phyloP scores from a whole-genome alignment of 1,284 basidiomycete genomes.

The Polyporus tsugae region DNA sequence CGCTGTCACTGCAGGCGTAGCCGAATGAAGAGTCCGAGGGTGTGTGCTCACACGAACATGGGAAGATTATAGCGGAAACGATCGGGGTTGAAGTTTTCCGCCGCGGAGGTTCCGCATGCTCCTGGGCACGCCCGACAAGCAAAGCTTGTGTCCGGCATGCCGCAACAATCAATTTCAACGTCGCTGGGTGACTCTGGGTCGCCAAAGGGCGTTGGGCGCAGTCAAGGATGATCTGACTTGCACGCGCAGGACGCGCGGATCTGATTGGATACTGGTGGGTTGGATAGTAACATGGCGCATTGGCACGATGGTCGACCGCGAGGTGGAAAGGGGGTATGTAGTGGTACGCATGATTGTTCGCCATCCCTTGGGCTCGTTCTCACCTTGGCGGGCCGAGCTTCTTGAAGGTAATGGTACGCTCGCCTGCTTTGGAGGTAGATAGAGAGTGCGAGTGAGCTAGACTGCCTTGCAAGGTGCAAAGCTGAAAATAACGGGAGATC shows the following conservation, averaged over 20 bases:
- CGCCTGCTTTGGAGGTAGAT: neutral
- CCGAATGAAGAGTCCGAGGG: neutral
- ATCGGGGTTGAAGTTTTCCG: slow-evolving; percentile 7
- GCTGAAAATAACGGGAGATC: slow-evolving; percentile 21
- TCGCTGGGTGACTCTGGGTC: neutral
- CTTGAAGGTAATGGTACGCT: neutral
- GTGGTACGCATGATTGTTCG: neutral
- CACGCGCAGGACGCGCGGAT: neutral
- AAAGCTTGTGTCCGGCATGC: neutral
- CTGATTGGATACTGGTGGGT: neutral
- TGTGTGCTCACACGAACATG: neutral
- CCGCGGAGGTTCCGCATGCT: neutral
- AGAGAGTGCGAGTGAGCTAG: neutral
- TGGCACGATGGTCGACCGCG: neutral
- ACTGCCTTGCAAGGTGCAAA: slow-evolving; percentile 4
- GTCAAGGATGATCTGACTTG: neutral
- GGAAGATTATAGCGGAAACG: slow-evolving; percentile 2
- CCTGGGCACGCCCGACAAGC: neutral
- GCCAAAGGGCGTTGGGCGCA: neutral
- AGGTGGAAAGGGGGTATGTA: neutral
- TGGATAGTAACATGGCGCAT: neutral
- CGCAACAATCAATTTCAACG: neutral
- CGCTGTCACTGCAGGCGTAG: neutral
- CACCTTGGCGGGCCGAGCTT: neutral
- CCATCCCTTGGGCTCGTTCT: neutral